Evolutionary conservation across 225 moss, liverwort and hornwort species (phyloP).

Genomic region (Polytrichum formosum): DNA sequence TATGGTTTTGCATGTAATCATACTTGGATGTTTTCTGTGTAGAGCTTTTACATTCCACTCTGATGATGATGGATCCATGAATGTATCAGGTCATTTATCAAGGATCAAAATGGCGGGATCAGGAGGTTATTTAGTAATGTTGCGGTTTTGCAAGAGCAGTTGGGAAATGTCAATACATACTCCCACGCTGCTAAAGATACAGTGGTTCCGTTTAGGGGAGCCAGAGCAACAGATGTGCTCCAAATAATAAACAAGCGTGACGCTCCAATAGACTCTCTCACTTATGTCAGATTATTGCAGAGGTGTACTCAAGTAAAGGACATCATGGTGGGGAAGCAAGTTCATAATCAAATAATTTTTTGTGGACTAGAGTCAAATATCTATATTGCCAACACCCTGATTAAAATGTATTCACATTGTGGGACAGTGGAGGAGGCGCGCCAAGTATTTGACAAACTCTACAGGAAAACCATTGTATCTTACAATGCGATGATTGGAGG

Average conservation of each 20-base stretch:
- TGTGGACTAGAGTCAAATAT: constrained; percentile 28
- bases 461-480: constrained; percentile 29
- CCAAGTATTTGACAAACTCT: constrained; percentile 26
- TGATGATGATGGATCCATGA: background rate
- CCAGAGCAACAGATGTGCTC: constrained; percentile 14
- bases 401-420: constrained; percentile 35
- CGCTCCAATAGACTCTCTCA: constrained; percentile 18
- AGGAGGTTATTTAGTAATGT: background rate
- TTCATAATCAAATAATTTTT: constrained; percentile 4
- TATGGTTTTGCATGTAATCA: too few species aligned
- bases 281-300: constrained; percentile 37
- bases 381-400: constrained; percentile 30
- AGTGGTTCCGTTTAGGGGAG: background rate
- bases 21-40: too few species aligned
- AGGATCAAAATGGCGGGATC: background rate
- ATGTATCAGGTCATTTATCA: constrained; percentile 2
- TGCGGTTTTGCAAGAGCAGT: constrained; percentile 1
- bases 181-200: background rate
- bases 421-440: constrained; percentile 29
- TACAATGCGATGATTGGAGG: constrained; percentile 43
- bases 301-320: constrained; percentile 32
- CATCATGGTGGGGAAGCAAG: constrained; percentile 17
- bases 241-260: constrained; percentile 18
- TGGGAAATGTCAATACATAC: background rate
- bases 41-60: background rate